A percentile compares a stretch with the other conserved stretches of the same genome.
phyloP scores from a whole-genome alignment of 768 basidiomycete species.

The Pisolithus sp. region DNA sequence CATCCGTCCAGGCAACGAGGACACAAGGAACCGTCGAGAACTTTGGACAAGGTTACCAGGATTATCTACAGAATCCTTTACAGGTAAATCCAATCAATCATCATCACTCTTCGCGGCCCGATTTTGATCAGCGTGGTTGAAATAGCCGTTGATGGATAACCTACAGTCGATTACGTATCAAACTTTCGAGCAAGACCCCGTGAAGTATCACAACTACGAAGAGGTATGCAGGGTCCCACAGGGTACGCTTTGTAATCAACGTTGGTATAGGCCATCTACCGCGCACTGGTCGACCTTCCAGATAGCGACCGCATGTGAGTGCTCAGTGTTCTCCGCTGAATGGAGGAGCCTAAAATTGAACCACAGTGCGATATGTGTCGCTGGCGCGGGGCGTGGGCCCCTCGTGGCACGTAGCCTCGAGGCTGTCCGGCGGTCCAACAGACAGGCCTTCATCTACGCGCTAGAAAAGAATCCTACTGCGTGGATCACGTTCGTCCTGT shows the following conservation, averaged over 20 bases:
- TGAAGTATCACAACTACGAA: constrained; percentile 95
- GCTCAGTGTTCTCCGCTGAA: constrained; percentile 2
- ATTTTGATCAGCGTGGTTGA: constrained; percentile 7
- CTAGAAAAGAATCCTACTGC: constrained; percentile 98
- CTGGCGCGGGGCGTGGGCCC: constrained; percentile 93
- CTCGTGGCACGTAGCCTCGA: constrained; percentile 78
- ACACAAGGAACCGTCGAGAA: constrained; percentile 76
- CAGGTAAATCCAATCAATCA: constrained; percentile 47
- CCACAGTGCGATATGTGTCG: constrained; percentile 76
- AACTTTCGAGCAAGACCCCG: constrained; percentile 95
- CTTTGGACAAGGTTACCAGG: constrained; percentile 90
- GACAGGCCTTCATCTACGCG: constrained; percentile 68
- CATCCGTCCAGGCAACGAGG: constrained; percentile 54
- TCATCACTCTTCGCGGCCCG: not conserved
- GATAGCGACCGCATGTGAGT: constrained; percentile 57
- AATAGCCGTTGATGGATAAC: constrained; percentile 94
- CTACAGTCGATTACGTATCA: constrained; percentile 93
- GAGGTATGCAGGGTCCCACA: constrained; percentile 45
- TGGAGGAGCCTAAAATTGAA: constrained; percentile 10
- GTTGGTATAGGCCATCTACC: constrained; percentile 61
- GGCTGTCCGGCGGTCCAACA: constrained; percentile 63
- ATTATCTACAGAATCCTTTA: constrained; percentile 90
- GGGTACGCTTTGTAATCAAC: constrained; percentile 6
- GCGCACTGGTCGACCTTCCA: constrained; percentile 71
- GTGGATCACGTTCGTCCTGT: constrained; percentile 74